Percentiles rank a stretch among this genome's conserved stretches.
phyloP scores from a whole-genome alignment of 2,329 filamentous ascomycete species.

The Diaporthe destruens region DNA sequence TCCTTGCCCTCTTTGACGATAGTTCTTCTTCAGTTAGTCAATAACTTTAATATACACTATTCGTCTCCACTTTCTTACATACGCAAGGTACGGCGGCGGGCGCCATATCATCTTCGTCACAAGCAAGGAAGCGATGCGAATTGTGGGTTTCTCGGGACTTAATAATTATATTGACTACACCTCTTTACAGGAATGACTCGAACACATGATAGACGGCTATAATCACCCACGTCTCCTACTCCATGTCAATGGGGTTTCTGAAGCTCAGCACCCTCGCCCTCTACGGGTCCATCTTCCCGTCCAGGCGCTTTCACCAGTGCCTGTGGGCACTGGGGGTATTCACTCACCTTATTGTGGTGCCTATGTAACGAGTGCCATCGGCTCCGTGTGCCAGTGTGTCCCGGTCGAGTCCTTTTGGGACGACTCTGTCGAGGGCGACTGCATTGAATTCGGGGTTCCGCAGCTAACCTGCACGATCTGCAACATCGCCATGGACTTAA shows the following conservation, averaged over 20 bases:
- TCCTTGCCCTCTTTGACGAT: no score
- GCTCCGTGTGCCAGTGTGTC: background rate
- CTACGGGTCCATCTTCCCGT: constrained; percentile 2
- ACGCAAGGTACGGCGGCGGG: background rate
- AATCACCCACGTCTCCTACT: background rate
- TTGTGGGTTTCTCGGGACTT: background rate
- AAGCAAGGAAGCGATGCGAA: background rate
- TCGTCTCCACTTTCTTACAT: no score
- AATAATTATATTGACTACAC: no score
- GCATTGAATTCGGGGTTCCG: background rate
- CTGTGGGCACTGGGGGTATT: background rate
- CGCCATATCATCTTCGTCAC: constrained; percentile 16
- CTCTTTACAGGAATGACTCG: background rate
- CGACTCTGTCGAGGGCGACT: background rate
- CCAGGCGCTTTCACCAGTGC: background rate
- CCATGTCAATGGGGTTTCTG: background rate
- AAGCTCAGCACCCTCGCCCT: background rate
- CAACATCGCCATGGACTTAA: background rate
- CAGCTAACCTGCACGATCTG: background rate
- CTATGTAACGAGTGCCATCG: background rate
- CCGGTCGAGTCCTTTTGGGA: background rate
- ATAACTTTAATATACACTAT: no score
- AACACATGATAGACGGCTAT: background rate
- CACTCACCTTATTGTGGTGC: background rate
- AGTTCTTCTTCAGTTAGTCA: no score